Evolutionary conservation across 805 yeast genomes (phyloP), one percentile per base, ranked within the genome.

Genomic region (Candida stauntonica): DNA sequence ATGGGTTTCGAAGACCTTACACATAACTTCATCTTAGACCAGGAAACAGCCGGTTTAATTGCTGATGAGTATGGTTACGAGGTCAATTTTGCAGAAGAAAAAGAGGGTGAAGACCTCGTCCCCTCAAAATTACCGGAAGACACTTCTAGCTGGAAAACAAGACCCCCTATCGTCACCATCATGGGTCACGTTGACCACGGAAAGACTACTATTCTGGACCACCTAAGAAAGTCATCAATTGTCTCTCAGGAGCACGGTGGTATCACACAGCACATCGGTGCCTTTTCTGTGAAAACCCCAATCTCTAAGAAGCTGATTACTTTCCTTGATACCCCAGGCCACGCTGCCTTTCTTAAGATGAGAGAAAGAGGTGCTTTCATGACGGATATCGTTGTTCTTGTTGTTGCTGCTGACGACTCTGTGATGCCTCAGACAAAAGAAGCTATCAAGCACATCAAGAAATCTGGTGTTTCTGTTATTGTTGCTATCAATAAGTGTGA

Each of bases 141-240:
- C 2, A 68, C 64, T 5, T 39, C 44, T 2, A 54, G 62, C 17
- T 58, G 82, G 46, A 77, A 75, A 31, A 69, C 79, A 6, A 68
- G 98, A 47, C 88, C 99, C 0, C 99, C 99, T 0, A 82, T 93
- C 17, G 97, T 93, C 5, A 89, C 99, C 0, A 86, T 93, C 36
- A 93, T 93, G 98, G 99, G 99, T 3, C 99, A 93, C 60, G 99
- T 93, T 21, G 99, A 93, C 61, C 99, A 93, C 57, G 99, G 99
- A 3, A 93, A 93, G 59, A 93, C 99, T 2, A 91, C 99, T 0
- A 81, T 93, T 44, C 70, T 93, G 39, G 99, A 93, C 60, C 77
- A 79, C 54, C 66, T 93, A 52, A 71, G 98, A 31, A 87, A 86
- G 48, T 83, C 96, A 0, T 77, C 89, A 0, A 77, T 93, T 7